These are phyloP conservation scores for Vishniacozyma victoriae DNA, from an alignment of 768 basidiomycete species.

Conservation along the genomic window DNA sequence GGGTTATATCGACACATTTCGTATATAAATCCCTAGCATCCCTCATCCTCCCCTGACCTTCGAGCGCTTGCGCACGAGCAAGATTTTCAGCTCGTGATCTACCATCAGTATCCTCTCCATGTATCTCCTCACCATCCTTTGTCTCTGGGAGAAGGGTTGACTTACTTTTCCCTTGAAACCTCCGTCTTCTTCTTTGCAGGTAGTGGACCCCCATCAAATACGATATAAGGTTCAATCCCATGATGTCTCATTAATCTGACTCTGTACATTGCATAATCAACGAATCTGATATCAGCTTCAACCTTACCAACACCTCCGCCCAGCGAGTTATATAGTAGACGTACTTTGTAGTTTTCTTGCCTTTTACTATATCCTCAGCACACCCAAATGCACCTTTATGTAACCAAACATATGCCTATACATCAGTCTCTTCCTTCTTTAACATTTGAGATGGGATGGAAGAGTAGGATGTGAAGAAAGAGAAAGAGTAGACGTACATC, in stretches of 20 bases:
- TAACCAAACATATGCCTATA: slow-evolving; percentile 61
- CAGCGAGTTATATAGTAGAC: slow-evolving; percentile 31
- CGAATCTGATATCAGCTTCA: slow-evolving; percentile 62
- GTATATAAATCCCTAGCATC: slow-evolving; percentile 83
- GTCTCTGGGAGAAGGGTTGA: neutral
- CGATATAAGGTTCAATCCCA: slow-evolving; percentile 79
- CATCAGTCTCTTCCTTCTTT: neutral
- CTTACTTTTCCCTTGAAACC: slow-evolving; percentile 59
- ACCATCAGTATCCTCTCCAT: neutral
- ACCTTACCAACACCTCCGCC: neutral
- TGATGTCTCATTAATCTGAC: slow-evolving; percentile 79
- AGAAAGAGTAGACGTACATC: neutral
- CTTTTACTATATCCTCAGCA: slow-evolving; percentile 81
- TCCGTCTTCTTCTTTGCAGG: slow-evolving; percentile 93
- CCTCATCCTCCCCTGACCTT: slow-evolving; percentile 67
- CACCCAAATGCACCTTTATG: slow-evolving; percentile 76
- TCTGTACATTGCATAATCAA: slow-evolving; percentile 90
- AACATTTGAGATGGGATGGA: neutral
- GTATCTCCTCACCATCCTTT: too few relatives aligned
- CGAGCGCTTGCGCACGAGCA: slow-evolving; percentile 63
- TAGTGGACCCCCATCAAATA: slow-evolving; percentile 92
- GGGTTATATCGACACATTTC: slow-evolving; percentile 90
- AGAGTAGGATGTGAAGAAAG: neutral
- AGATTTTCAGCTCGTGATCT: slow-evolving; percentile 64
- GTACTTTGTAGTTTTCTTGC: slow-evolving; percentile 75